phyloP scores from a whole-genome alignment of 176 grass and related monocot genomes.

The Lolium multiflorum region DNA sequence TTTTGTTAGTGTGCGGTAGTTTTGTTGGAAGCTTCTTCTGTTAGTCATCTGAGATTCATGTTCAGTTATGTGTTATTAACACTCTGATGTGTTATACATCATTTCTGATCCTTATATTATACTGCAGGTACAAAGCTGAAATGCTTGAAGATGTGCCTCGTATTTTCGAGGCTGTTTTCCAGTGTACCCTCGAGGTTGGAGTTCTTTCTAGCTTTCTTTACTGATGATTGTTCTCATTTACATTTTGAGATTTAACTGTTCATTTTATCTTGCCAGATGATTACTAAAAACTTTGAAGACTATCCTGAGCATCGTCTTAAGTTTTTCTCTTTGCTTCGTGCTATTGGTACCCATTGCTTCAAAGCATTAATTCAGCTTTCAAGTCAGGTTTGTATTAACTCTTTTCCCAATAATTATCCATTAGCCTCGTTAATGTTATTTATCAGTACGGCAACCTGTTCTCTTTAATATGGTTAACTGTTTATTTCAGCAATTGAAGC shows the following conservation, averaged over 20 bases:
- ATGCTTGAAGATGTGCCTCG: conserved; percentile 95
- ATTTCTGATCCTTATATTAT: conserved; percentile 37
- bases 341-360: conserved; percentile 98
- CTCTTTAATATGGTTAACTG: conserved; percentile 41
- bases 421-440: not conserved
- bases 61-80: not conserved
- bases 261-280: conserved; percentile 72
- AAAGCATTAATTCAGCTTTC: conserved; percentile 98
- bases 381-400: conserved; percentile 66
- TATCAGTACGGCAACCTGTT: not conserved
- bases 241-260: not conserved
- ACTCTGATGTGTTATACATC: conserved; percentile 3
- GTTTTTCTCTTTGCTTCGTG: conserved; percentile 94
- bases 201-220: conserved; percentile 28
- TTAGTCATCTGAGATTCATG: conserved; percentile 30
- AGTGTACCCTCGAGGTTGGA: conserved; percentile 94
- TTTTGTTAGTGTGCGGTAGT: not conserved
- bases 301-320: conserved; percentile 99
- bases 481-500: conserved; percentile 94
- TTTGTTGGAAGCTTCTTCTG: not conserved
- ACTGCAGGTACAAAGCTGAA: conserved; percentile 77
- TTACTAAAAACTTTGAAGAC: conserved; percentile 98
- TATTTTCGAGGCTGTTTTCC: conserved; percentile 98
- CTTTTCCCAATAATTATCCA: not conserved
- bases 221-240: conserved; percentile 5